phyloP scores from a whole-genome alignment of 352 stramenopile species.

The Sclerospora graminicola region DNA sequence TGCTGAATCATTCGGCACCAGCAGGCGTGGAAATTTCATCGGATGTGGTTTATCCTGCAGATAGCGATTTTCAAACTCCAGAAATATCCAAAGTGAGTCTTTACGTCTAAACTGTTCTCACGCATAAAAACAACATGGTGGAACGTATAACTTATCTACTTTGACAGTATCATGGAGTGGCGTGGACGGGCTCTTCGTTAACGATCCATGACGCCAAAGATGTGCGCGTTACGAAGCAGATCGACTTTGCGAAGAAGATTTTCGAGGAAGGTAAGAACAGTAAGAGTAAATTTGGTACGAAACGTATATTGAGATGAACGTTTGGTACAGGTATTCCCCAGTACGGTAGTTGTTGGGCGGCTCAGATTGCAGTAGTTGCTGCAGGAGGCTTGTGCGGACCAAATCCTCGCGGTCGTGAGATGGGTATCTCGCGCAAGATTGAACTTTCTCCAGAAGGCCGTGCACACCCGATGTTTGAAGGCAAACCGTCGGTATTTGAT shows the following conservation, averaged over 20 bases:
- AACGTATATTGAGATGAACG: constrained; percentile 1
- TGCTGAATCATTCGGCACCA: constrained; percentile 53
- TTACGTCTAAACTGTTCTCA: not conserved
- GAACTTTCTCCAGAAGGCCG: constrained; percentile 57
- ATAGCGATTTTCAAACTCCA: constrained; percentile 50
- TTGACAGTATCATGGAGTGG: constrained; percentile 57
- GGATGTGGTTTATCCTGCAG: constrained; percentile 61
- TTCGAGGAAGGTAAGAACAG: constrained; percentile 40
- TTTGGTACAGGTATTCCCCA: constrained; percentile 42
- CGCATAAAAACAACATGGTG: not conserved
- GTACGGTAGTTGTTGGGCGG: constrained; percentile 75
- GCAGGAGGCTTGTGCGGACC: constrained; percentile 47
- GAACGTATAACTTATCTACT: constrained; percentile 1
- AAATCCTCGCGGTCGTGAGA: constrained; percentile 63
- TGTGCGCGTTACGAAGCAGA: constrained; percentile 56
- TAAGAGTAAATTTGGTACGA: not conserved
- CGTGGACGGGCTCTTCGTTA: constrained; percentile 67
- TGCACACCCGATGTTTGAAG: constrained; percentile 73
- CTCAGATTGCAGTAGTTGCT: constrained; percentile 65
- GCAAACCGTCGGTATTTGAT: constrained; percentile 71
- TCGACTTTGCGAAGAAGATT: constrained; percentile 54
- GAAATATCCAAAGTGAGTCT: constrained; percentile 41
- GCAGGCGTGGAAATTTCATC: constrained; percentile 27
- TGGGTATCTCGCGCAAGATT: constrained; percentile 75
- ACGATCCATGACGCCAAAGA: constrained; percentile 58